Base-by-base conservation (phyloP, 176 grass and related monocot genomes). In the Coix lacrymajobi region DNA sequence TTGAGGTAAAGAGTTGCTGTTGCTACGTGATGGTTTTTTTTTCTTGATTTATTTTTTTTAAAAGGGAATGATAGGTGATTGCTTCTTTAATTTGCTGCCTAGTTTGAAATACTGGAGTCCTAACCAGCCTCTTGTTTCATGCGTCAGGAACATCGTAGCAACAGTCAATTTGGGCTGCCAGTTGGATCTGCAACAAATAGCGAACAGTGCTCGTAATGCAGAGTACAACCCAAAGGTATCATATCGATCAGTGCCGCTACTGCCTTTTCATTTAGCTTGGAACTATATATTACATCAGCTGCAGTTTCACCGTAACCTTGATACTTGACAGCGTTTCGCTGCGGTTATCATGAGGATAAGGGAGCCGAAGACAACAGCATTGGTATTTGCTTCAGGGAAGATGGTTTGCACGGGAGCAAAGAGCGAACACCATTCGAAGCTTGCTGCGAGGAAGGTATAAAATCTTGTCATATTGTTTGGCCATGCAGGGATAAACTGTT, bases 341-440 rank as follows among this genome's bases (percentile, higher is more conserved):
- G 94, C 94, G 62, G 92, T 94, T 77, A 77, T 97, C 66, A 94
- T 97, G 94, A 92, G 94, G 83, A 97, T 97, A 83, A 94, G 94
- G 87, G 92, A 97, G 2, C 94, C 94, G 0, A 94, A 94, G 89
- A 94, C 94, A 57, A 97, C 94, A 20, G 94, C 94, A 26, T 75
- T 97, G 62, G 86, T 97, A 67, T 97, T 97, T 85, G 86, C 89
- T 86, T 92, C 94, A n/a, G 94, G 94, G 66, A 97, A 97, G 81
- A 97, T 97, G 85, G 92, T 94, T 61, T 94, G 91, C 79, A 97
- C 94, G 19, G 95, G 95, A 85, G 95, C 92, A 73, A 97, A 94
- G 79, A 89, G 87, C 34, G 92, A 97, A 77, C 76, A 79, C 6
- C 84, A 89, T 5, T 94, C 92, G 10, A 97, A 68, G 79, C 83